These are phyloP conservation scores for Ophiostoma fasciatum DNA, from an alignment of 2,329 filamentous ascomycete genomes.

Conservation along the genomic window DNA sequence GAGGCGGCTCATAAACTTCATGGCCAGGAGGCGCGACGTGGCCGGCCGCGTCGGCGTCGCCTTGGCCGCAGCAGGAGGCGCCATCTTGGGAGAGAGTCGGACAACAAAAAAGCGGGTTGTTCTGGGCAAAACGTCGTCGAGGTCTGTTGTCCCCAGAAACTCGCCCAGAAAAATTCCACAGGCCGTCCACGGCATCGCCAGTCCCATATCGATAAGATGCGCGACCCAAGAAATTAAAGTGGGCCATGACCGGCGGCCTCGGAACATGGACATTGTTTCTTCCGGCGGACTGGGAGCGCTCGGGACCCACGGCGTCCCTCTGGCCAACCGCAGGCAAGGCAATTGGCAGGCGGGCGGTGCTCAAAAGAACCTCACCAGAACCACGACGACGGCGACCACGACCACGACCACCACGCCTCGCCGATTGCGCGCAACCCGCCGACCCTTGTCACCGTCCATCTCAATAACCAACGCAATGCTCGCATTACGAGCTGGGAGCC, in stretches of 20 bases:
- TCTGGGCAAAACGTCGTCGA: not conserved
- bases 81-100: not conserved
- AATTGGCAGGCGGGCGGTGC: slow-evolving; percentile 5
- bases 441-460: too few species aligned
- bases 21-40: slow-evolving; percentile 78
- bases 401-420: not conserved
- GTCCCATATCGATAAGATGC: slow-evolving; percentile 7
- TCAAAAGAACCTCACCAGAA: slow-evolving; percentile 4
- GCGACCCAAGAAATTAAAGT: not conserved
- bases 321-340: slow-evolving; percentile 7
- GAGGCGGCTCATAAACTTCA: slow-evolving; percentile 96
- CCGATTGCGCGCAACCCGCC: slow-evolving; percentile 2
- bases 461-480: slow-evolving; percentile 29
- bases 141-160: too few species aligned
- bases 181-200: not conserved
- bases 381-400: not conserved
- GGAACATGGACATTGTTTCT: slow-evolving; percentile 2
- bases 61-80: slow-evolving; percentile 7
- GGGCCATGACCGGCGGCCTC: not conserved
- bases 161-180: slow-evolving; percentile 2
- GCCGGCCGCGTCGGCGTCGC: slow-evolving; percentile 28
- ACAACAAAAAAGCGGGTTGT: too few species aligned
- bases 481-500: slow-evolving; percentile 25
- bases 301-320: too few species aligned
- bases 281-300: too few species aligned